Conservation (phyloP, 2,329 filamentous ascomycete species). For the Proliferodiscus dingleyae region DNA sequence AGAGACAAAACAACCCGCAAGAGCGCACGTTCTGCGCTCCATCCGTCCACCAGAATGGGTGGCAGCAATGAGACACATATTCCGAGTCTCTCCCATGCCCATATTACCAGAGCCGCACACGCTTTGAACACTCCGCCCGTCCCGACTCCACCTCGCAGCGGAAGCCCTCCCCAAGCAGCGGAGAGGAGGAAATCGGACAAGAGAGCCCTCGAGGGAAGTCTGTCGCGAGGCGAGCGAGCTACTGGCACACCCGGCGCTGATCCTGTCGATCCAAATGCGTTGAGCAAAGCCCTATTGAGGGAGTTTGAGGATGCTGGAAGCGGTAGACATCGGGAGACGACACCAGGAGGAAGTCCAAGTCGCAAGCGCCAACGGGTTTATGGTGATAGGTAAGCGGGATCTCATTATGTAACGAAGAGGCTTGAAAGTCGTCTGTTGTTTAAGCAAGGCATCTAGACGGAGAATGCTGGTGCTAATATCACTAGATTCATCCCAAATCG, state of each 20-base stretch:
- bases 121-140: slow-evolving; percentile 27
- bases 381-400: slow-evolving; percentile 43
- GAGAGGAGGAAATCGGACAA: slow-evolving; percentile 29
- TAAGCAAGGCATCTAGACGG: too few species aligned
- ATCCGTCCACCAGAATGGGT: slow-evolving; percentile 22
- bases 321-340: slow-evolving; percentile 54
- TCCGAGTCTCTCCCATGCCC: slow-evolving; percentile 21
- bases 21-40: slow-evolving; percentile 2
- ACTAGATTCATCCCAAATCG: slow-evolving; percentile 92
- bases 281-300: slow-evolving; percentile 54
- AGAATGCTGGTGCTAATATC: too few species aligned
- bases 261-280: slow-evolving; percentile 46
- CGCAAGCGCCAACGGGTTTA: slow-evolving; percentile 65
- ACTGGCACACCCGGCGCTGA: slow-evolving; percentile 16
- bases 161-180: slow-evolving; percentile 27
- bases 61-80: slow-evolving; percentile 23
- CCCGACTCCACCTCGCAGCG: slow-evolving; percentile 28
- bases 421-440: too few species aligned
- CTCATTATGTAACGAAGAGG: too few species aligned
- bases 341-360: slow-evolving; percentile 61
- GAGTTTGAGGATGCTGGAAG: slow-evolving; percentile 56
- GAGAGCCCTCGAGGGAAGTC: slow-evolving; percentile 22
- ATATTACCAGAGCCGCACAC: slow-evolving; percentile 23
- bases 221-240: slow-evolving; percentile 16
- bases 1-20: not conserved